These are phyloP conservation scores for Massospora cicadina DNA, from an alignment of 371 early-diverging fungal species.

Conservation along the genomic window DNA sequence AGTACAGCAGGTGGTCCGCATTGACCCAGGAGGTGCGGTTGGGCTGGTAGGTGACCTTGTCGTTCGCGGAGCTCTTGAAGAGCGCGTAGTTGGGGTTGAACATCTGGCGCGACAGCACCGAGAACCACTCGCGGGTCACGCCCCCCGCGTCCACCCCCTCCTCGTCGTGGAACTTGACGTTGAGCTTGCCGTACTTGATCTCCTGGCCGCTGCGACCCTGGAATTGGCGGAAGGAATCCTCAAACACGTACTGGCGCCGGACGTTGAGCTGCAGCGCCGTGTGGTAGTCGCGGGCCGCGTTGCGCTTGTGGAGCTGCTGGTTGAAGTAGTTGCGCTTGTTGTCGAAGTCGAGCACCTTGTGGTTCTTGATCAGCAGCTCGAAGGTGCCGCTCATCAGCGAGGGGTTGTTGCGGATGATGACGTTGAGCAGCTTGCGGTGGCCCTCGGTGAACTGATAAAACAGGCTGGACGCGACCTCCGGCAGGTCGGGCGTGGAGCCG, in stretches of 20 bases:
- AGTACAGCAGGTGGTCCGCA: conserved; percentile 89
- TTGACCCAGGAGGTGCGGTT: conserved; percentile 88
- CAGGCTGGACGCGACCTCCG: neutral
- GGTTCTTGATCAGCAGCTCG: conserved; percentile 86
- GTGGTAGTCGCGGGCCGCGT: conserved; percentile 39
- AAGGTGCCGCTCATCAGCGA: conserved; percentile 90
- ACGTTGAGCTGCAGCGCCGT: conserved; percentile 72
- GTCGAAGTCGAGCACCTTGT: conserved; percentile 95
- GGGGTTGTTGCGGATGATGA: conserved; percentile 93
- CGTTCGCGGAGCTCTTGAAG: conserved; percentile 89
- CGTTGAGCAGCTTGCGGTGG: conserved; percentile 88
- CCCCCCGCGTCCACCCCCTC: conserved; percentile 99
- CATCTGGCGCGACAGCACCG: conserved; percentile 89
- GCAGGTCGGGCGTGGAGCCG: conserved; percentile 10
- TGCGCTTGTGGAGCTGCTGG: conserved; percentile 79
- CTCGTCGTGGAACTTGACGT: conserved; percentile 90
- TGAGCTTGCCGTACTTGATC: conserved; percentile 82
- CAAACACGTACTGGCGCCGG: conserved; percentile 86
- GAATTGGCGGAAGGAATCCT: conserved; percentile 89
- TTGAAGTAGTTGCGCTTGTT: conserved; percentile 95
- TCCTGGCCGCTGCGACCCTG: conserved; percentile 80
- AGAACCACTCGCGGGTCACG: conserved; percentile 97
- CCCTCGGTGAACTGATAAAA: conserved; percentile 83
- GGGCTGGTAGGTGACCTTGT: conserved; percentile 92
- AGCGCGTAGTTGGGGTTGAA: conserved; percentile 97